Conservation (phyloP, 2,329 filamentous ascomycete species). For the Xylaria sp. region DNA sequence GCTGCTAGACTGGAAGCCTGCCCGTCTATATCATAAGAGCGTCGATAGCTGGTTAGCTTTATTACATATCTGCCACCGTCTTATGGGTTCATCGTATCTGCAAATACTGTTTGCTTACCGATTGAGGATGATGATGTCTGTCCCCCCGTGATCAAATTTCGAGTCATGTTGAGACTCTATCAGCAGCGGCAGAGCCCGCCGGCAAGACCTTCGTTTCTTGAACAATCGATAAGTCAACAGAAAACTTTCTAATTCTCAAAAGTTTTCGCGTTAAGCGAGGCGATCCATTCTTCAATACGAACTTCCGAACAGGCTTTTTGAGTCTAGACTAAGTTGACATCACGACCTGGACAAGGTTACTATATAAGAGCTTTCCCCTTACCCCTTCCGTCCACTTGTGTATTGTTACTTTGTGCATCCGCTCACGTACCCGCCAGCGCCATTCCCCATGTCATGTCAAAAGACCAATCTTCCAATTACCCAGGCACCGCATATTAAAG, state of each 20-base stretch:
- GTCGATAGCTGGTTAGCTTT: not conserved
- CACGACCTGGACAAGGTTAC: not conserved
- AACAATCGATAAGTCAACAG: not conserved
- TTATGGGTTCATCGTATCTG: not conserved
- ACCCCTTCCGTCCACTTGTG: not conserved
- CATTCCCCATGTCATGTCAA: conserved; percentile 7
- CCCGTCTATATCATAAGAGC: not conserved
- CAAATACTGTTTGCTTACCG: conserved; percentile 13
- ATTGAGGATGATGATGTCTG: conserved; percentile 3
- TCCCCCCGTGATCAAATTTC: not conserved
- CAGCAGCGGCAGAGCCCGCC: not conserved
- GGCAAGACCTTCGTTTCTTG: not conserved
- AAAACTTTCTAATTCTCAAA: not conserved
- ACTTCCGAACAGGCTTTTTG: not conserved
- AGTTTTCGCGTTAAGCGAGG: not conserved
- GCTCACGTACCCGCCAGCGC: not conserved
- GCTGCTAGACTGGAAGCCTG: not conserved
- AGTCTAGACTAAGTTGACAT: not conserved
- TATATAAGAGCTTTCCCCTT: not conserved
- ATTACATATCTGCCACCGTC: not conserved
- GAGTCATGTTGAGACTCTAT: conserved; percentile 22
- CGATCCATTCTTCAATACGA: not conserved
- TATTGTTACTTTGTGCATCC: not conserved
- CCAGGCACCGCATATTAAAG: conserved; percentile 37
- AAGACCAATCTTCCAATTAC: conserved; percentile 32